A percentile compares a stretch with the other conserved stretches of the same genome.
Evolutionary conservation across 2,329 filamentous ascomycete species (phyloP).

Genomic region (Calonectria pseudoturangicola): DNA sequence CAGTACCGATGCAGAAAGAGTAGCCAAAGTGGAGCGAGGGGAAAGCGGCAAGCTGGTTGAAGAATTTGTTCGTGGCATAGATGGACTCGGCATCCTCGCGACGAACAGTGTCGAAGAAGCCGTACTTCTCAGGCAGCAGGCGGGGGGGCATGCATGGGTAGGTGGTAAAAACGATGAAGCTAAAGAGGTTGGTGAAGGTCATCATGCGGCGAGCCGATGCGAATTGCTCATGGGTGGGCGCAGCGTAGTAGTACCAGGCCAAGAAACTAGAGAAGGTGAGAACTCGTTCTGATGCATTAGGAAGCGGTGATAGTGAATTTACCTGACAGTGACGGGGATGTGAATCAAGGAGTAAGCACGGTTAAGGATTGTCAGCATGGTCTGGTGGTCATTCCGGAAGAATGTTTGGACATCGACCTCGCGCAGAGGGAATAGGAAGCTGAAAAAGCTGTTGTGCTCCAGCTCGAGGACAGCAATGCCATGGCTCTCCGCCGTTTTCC

Average conservation of each 20-base stretch:
- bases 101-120: slow-evolving; percentile 76
- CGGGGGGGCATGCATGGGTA: slow-evolving; percentile 76
- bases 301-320: slow-evolving; percentile 27
- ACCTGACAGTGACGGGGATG: slow-evolving; percentile 77
- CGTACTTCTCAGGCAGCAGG: slow-evolving; percentile 72
- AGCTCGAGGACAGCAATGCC: slow-evolving; percentile 72
- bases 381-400: slow-evolving; percentile 73
- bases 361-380: slow-evolving; percentile 73
- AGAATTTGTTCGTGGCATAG: slow-evolving; percentile 77
- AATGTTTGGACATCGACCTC: slow-evolving; percentile 73
- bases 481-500: slow-evolving; percentile 73
- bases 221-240: slow-evolving; percentile 62
- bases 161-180: slow-evolving; percentile 72
- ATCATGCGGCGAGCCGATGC: slow-evolving; percentile 62
- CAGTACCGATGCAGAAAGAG: slow-evolving; percentile 72
- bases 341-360: slow-evolving; percentile 76
- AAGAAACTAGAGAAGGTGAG: slow-evolving; percentile 68
- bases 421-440: slow-evolving; percentile 70
- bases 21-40: slow-evolving; percentile 76
- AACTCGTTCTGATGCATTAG: slow-evolving; percentile 37
- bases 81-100: slow-evolving; percentile 70
- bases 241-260: slow-evolving; percentile 78
- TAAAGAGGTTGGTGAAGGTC: slow-evolving; percentile 73
- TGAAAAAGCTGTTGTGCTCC: slow-evolving; percentile 70
- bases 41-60: slow-evolving; percentile 76